These are phyloP conservation scores for Stachybotrys elegans DNA, from an alignment of 2,329 filamentous ascomycete genomes.

Conservation along the genomic window DNA sequence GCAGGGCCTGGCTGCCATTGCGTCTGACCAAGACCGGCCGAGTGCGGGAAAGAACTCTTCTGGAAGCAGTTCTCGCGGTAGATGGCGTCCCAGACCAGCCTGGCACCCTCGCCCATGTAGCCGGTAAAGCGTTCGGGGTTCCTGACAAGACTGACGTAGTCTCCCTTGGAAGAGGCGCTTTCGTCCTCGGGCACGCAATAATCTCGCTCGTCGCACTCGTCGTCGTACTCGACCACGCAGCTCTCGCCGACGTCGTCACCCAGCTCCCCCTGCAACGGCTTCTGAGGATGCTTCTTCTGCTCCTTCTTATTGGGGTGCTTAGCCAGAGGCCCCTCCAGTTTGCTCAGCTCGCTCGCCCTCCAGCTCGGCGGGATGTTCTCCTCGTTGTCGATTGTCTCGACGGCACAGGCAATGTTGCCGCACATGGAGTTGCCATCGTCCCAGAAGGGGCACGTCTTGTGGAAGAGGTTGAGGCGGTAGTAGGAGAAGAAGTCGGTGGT, in stretches of 20 bases:
- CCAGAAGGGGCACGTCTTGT: conserved; percentile 96
- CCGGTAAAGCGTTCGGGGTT: conserved; percentile 97
- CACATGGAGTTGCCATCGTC: conserved; percentile 89
- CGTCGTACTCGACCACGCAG: conserved; percentile 95
- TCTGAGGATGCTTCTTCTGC: conserved; percentile 64
- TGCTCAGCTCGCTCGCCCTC: conserved; percentile 87
- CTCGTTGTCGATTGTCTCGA: conserved; percentile 92
- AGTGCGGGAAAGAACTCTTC: conserved; percentile 57
- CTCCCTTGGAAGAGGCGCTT: conserved; percentile 77
- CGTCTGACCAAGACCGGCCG: conserved; percentile 47
- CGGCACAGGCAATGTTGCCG: conserved; percentile 93
- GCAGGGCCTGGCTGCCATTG: conserved; percentile 43
- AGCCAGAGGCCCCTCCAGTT: conserved; percentile 86
- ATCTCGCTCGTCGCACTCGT: conserved; percentile 93
- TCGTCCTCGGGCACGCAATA: conserved; percentile 97
- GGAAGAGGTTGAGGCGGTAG: conserved; percentile 91
- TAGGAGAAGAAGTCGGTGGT: conserved; percentile 97
- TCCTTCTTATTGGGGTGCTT: conserved; percentile 74
- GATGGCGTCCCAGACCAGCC: conserved; percentile 93
- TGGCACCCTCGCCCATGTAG: conserved; percentile 77
- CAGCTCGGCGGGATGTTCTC: conserved; percentile 89
- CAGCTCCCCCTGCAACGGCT: conserved; percentile 74
- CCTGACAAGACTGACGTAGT: conserved; percentile 90
- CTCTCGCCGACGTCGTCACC: conserved; percentile 89
- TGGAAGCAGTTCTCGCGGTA: conserved; percentile 97